Evolutionary conservation across 345 rosid species (phyloP).

Genomic region (Barbarea vulgaris): DNA sequence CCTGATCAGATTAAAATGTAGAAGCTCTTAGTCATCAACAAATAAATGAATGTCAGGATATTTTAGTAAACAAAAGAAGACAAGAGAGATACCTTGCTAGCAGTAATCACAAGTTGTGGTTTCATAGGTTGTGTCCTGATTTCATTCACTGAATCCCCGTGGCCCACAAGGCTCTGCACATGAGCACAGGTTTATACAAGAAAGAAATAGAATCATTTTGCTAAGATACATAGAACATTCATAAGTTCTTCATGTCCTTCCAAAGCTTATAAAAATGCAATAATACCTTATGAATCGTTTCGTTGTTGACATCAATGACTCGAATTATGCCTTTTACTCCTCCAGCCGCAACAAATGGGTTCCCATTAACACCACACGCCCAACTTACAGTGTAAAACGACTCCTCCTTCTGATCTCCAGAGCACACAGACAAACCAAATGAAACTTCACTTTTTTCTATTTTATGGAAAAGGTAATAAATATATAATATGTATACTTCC

Average conservation of each 20-base stretch:
- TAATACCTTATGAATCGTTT: conserved; percentile 78
- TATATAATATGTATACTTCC: conserved; percentile 26
- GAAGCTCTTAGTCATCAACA: conserved; percentile 26
- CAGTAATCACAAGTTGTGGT: conserved; percentile 87
- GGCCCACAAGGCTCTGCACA: conserved; percentile 93
- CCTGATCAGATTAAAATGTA: conserved; percentile 51
- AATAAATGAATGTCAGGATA: conserved; percentile 21
- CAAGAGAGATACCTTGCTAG: conserved; percentile 71
- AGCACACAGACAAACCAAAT: conserved; percentile 51
- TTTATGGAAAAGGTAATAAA: conserved; percentile 17
- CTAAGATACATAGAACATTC: conserved; percentile 15
- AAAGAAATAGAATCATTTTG: conserved; percentile 11
- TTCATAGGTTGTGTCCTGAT: conserved; percentile 92
- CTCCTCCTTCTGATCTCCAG: conserved; percentile 92
- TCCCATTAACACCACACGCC: conserved; percentile 74
- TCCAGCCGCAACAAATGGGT: conserved; percentile 78
- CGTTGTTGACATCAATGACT: conserved; percentile 75
- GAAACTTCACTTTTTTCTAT: conserved; percentile 19
- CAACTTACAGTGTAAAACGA: conserved; percentile 93
- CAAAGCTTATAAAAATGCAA: conserved; percentile 7
- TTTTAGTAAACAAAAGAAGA: background rate
- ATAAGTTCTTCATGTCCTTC: background rate
- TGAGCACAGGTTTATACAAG: conserved; percentile 22
- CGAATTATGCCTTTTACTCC: conserved; percentile 94
- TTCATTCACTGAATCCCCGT: conserved; percentile 94